Base-by-base conservation (phyloP, 345 rosid genomes). In the Lumnitzera racemosa region DNA sequence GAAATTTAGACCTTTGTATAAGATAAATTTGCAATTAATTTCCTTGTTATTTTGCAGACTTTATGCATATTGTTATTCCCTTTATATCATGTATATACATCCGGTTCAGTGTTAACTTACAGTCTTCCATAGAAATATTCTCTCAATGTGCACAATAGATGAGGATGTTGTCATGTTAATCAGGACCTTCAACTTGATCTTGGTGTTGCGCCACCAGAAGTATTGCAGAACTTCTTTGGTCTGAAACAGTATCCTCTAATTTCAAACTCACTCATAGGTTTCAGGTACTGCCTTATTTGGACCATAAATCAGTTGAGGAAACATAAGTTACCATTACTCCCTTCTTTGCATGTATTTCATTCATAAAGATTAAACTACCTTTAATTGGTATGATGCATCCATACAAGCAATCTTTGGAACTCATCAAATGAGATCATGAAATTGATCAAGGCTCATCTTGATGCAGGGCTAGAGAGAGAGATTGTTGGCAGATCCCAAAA, bases 101-200 rank as follows among this genome's bases (percentile, higher is more conserved):
- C 43, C 43, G 0, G 9, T 36, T 5, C 7, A 9, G 43, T 36
- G 43, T 36, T 1, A 36, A 36, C 5, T 4, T 0, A 36, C 10
- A 36, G 43, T 62, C 6, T 46, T 46, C 29, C 16, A 36, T 16
- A 12, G 29, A 41, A 17, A 15, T 43, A 51, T 62, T 31, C 6
- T 9, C 8, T 46, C 31, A 11, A 24, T 54, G 23, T 66, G 11
- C 53, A 62, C 63, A 29, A 43, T 61, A 46, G 20, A 49, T 60
- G 64, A 54, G 36, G 23, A 23, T 67, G 49, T 24, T 61, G 25
- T 67, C 15, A 2, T 51, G 55, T 56, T 69, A 72, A 16, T 49
- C 89, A 91, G 96, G 98, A 91, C 72, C 84, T 91, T 66, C 98
- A 84, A 62, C 86, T 91, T 73, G 98, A 88, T 71, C 98, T 88